Percentiles rank a stretch among this genome's conserved stretches.
Conservation (phyloP, 148 eudicot genomes). For the Simmondsia chinensis region DNA sequence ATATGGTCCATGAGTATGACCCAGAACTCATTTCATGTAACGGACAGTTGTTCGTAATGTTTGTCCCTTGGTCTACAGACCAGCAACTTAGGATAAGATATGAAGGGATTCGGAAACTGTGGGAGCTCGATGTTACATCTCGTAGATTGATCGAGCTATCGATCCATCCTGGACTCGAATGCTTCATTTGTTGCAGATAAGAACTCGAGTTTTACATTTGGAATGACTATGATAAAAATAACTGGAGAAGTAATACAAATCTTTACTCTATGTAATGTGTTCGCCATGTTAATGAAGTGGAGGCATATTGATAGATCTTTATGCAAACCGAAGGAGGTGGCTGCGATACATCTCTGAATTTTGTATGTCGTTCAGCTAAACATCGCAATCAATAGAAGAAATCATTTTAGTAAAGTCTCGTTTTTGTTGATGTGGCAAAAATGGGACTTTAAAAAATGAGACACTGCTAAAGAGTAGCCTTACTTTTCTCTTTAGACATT, state of each 20-base stretch:
- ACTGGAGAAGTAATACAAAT: too few relatives aligned
- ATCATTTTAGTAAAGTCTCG: too few relatives aligned
- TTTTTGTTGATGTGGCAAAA: too few relatives aligned
- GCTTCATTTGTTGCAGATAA: conserved; percentile 76
- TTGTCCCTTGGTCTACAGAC: conserved; percentile 92
- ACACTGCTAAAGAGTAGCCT: too few relatives aligned
- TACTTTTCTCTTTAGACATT: too few relatives aligned
- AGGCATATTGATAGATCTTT: conserved; percentile 79
- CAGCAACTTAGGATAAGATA: too few relatives aligned
- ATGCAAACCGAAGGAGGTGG: conserved; percentile 72
- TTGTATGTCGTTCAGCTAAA: not conserved
- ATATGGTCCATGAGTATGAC: conserved; percentile 81
- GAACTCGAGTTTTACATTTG: conserved; percentile 66
- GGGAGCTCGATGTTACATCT: conserved; percentile 69
- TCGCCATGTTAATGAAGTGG: conserved; percentile 42
- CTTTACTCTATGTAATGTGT: conserved; percentile 57
- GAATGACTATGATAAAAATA: conserved; percentile 92
- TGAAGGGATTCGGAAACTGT: conserved; percentile 82
- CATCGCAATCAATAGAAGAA: too few relatives aligned
- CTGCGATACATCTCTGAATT: conserved; percentile 58
- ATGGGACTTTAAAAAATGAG: too few relatives aligned
- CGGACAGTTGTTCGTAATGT: conserved; percentile 62
- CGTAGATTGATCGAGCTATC: conserved; percentile 69
- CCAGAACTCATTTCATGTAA: conserved; percentile 64
- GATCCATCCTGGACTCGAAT: conserved; percentile 95